Base-by-base conservation (phyloP, 805 yeast genomes). In the Peterozyma toletana region DNA sequence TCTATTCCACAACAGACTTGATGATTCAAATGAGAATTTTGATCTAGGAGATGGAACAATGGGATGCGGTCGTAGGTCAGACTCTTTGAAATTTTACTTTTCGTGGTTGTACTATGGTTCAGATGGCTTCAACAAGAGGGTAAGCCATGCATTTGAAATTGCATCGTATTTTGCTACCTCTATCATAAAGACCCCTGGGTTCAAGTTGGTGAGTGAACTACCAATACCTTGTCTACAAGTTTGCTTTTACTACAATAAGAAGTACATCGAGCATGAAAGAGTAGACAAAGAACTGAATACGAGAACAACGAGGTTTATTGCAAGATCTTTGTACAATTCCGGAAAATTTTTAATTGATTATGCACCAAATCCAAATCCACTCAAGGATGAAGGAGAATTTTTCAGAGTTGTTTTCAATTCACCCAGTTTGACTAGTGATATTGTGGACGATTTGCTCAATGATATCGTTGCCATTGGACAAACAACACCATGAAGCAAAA, bases 11-110 rank as follows among this genome's bases (percentile, higher is more conserved):
- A 68, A 70, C 44, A 59, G 64, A n/a, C 58, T 61, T 11, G 73
- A 64, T 35, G 75, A 67, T 3, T 83, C 75, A 21, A 78, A 75
- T 2, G 54, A 15, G 42, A 68, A 73, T 59, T 83, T 68, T 55
- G 96, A 86, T 52, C 71, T 86, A 44, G 96, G 91, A 1, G 91
- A 85, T 58, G 95, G 93, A 11, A 87, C 96, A 2, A 81, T 87
- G 90, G 95, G 95, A 9, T 86, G 96, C 58, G 96, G 96, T 11
- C 75, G 96, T 52, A 72, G 96, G 43, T 79, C 93, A 0, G 96
- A 87, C 59, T 76, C 91, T 3, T 65, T 86, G 59, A 86, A 86
- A 62, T 69, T 87, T 54, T 86, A 83, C 58, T 59, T 87, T 57
- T 79, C 85, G 1, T 86, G 96, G 96, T 66, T 81, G 46, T 87